Conservation (phyloP, 306 rosid species). For the Gastrolobium villosum region DNA sequence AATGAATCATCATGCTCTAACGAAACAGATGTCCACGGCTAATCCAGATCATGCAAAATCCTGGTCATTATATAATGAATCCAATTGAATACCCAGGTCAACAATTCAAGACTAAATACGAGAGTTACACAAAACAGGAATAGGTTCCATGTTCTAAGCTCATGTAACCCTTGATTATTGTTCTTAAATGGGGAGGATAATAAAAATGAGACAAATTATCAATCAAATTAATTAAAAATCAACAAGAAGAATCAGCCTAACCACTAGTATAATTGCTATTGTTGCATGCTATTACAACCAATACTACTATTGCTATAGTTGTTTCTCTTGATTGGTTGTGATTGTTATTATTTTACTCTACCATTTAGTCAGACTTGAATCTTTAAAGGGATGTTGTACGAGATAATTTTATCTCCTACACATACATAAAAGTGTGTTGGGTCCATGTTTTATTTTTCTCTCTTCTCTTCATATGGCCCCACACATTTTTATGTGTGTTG, state of each 20-base stretch:
- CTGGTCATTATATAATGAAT: conserved; percentile 3
- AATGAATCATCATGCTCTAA: conserved; percentile 1
- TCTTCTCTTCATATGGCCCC: too few species aligned
- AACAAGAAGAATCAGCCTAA: conserved; percentile 25
- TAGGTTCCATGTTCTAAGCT: conserved; percentile 4
- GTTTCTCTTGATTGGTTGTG: background rate
- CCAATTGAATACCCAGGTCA: background rate
- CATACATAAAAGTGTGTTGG: too few species aligned
- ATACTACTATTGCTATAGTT: background rate
- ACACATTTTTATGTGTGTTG: too few species aligned
- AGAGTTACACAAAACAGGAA: background rate
- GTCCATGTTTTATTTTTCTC: too few species aligned
- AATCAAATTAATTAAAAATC: background rate
- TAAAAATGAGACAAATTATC: background rate
- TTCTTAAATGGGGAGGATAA: background rate
- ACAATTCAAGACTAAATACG: background rate
- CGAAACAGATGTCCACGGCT: conserved; percentile 17
- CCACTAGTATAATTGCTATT: background rate
- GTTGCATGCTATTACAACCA: background rate
- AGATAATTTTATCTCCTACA: too few species aligned
- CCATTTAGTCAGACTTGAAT: background rate
- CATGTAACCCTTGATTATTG: conserved; percentile 17
- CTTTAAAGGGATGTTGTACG: background rate
- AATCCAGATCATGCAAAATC: conserved; percentile 36
- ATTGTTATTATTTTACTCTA: background rate